Base-by-base conservation (phyloP, 164 flowering plant genomes). In the Chloranthus sessilifolius region DNA sequence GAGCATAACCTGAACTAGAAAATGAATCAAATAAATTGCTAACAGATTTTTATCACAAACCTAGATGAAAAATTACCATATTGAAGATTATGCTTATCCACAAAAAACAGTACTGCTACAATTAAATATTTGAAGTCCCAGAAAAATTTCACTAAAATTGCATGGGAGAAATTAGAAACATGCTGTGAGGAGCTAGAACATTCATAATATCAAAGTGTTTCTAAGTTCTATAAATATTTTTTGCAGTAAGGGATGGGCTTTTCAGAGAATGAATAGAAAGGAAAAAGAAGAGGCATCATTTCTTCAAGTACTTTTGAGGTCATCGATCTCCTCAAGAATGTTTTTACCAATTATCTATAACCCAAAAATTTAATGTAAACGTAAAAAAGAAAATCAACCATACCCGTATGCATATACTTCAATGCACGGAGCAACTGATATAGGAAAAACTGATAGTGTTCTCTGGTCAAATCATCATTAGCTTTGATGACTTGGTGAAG, bases 401-500 rank as follows among this genome's bases (percentile, higher is more conserved):
- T 33, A 82, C 95, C 89, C 60, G 90, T 49, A 60, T 85, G 95
- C 41, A 75, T 79, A 55, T 77, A 85, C 47, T 85, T 85, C 28
- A 85, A 61, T 40, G 88, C 83, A 20, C 90, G 81, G 28, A 85
- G 80, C 57, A 85, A 82, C 70, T 85, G 95, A 61, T 82, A 85
- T 53, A 85, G 61, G 76, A 85, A 82, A 67, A 82, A 81, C 60
- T 83, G 85, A 60, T 76, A 60, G 53, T 85, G 95, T 60, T 82
- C 83, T 29, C 82, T 81, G 24, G 90, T 80, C 42, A 85, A 78
- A 66, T 85, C 95, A 60, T 82, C 83, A 65, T 85, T 85, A 41
- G 87, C 87, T 69, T 72, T 85, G 36, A 85, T 85, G 27, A 85
- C 85, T 69, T 85, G 95, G 64, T 80, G 96, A 35, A 88, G 83